Conservation (phyloP, 2,329 filamentous ascomycete species). For the Fusarium incarnatum region DNA sequence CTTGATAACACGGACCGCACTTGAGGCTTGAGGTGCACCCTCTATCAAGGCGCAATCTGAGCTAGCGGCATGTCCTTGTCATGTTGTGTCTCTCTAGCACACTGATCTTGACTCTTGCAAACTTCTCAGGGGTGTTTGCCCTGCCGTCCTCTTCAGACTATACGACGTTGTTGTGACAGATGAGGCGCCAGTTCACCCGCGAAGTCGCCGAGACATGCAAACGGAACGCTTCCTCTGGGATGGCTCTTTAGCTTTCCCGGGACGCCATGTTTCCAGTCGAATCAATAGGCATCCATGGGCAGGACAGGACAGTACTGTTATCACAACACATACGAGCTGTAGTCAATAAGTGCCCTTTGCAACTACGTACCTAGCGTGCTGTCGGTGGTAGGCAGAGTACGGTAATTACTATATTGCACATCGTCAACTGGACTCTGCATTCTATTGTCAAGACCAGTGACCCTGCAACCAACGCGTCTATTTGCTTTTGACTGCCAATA, state of each 20-base stretch:
- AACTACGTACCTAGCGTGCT: slow-evolving; percentile 11
- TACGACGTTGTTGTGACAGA: slow-evolving; percentile 31
- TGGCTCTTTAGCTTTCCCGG: slow-evolving; percentile 20
- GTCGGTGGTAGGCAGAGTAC: not conserved
- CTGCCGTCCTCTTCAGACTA: slow-evolving; percentile 9
- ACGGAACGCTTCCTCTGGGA: slow-evolving; percentile 22
- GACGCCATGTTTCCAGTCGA: slow-evolving; percentile 23
- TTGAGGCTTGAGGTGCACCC: slow-evolving; percentile 18
- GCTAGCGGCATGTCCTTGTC: slow-evolving; percentile 19
- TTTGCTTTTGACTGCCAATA: not conserved
- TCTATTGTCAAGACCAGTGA: not conserved
- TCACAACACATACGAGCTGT: not conserved
- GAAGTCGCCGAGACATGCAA: slow-evolving; percentile 46
- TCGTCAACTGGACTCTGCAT: slow-evolving; percentile 7
- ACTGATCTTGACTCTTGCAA: slow-evolving; percentile 29
- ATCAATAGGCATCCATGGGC: not conserved
- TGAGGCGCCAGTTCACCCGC: slow-evolving; percentile 40
- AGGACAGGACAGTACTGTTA: not conserved
- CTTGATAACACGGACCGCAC: slow-evolving; percentile 8
- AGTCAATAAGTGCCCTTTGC: slow-evolving; percentile 20
- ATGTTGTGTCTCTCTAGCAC: slow-evolving; percentile 11
- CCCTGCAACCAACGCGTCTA: slow-evolving; percentile 2
- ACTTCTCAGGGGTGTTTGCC: slow-evolving; percentile 11
- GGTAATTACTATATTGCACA: slow-evolving; percentile 8
- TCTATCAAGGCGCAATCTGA: slow-evolving; percentile 2